These are phyloP conservation scores for Trichoderma arundinaceum DNA, from an alignment of 2,329 filamentous ascomycete species.

Conservation along the genomic window DNA sequence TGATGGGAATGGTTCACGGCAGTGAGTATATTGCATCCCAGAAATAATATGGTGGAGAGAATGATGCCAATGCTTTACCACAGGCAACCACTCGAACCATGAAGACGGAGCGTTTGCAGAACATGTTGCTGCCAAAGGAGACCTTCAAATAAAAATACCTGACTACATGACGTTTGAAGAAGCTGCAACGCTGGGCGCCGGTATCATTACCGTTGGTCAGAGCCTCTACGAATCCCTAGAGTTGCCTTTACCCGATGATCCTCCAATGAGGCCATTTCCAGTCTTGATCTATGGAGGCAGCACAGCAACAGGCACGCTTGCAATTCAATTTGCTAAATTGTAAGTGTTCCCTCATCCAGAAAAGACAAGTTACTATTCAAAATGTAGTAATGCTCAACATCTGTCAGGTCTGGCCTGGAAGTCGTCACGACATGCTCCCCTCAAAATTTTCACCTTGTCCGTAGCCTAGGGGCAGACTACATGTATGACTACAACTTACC, in stretches of 20 bases:
- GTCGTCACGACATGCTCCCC: slow-evolving; percentile 50
- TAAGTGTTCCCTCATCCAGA: not conserved
- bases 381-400: too few relatives aligned
- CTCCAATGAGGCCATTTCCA: slow-evolving; percentile 45
- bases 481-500: slow-evolving; percentile 54
- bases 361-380: too few relatives aligned
- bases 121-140: slow-evolving; percentile 48
- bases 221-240: slow-evolving; percentile 54
- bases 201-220: slow-evolving; percentile 47
- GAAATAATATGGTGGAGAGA: not conserved
- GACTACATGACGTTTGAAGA: slow-evolving; percentile 53
- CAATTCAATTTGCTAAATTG: slow-evolving; percentile 51
- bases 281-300: slow-evolving; percentile 56
- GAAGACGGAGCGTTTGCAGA: slow-evolving; percentile 54
- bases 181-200: slow-evolving; percentile 51
- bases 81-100: slow-evolving; percentile 37
- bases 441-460: slow-evolving; percentile 45
- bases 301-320: slow-evolving; percentile 62
- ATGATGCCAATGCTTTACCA: not conserved
- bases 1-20: slow-evolving; percentile 51
- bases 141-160: slow-evolving; percentile 52
- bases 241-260: slow-evolving; percentile 53
- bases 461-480: slow-evolving; percentile 51
- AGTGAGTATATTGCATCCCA: slow-evolving; percentile 4
- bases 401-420: slow-evolving; percentile 43